Base-by-base conservation (phyloP, 106 monocot species). In the Dendrobium chrysotoxum region DNA sequence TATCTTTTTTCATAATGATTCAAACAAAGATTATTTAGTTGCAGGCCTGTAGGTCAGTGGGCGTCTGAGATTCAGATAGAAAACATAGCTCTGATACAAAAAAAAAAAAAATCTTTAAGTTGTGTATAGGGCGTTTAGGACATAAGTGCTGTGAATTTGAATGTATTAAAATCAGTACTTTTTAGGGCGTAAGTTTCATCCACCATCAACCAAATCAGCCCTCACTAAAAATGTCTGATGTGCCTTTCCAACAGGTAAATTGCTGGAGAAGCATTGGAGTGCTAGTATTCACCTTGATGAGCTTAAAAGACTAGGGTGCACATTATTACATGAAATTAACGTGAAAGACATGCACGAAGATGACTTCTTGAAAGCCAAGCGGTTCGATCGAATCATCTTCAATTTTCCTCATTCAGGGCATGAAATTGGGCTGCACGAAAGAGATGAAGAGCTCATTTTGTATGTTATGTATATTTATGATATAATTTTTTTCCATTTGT, bases 331-430 rank as follows among this genome's bases (percentile, higher is more conserved):
- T n/a, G 77, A 50, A 2, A 77, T 82, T 28, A 67, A 82, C 40
- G 82, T 82, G 13, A 53, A 82, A 11, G 66, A 77, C 77, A 82
- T 82, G 82, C 31, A 82, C 23, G 77, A n/a, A 15, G 31, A 77
- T 39, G n/a, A 4, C 11, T 35, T 45, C 45, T 12, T 92, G 82
- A 89, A 80, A 40, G 47, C 23, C 39, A 66, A 78, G 46, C 84
- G 75, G 44, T 93, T 93, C 58, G 86, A 93, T 81, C 30, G 88
- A 13, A 85, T 93, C 40, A 65, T 93, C 28, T 93, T 85, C 71
- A 93, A 90, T 79, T 93, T 93, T 42, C 93, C 90, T 7, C 92
- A 93, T 72, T 86, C 88, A 15, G 93, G 89, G 12, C 77, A 82
- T 38, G 31, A 46, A 38, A 45, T 35, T 2, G 0, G 0, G 5